phyloP scores from a whole-genome alignment of 495 filamentous ascomycete genomes.

The Thozetella sp. region DNA sequence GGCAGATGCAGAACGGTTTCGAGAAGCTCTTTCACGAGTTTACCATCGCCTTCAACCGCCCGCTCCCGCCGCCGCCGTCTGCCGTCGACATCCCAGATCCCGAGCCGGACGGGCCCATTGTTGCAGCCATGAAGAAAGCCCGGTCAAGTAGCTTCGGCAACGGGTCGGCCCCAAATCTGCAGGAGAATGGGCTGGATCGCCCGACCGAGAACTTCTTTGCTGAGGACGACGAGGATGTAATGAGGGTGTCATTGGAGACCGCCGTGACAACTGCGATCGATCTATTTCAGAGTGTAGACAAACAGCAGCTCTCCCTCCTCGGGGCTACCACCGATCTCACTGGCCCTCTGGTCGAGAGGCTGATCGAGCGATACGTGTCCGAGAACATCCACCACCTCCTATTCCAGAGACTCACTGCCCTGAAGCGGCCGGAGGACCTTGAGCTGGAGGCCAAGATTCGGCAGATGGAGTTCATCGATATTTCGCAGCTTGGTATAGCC shows the following conservation, averaged over 20 bases:
- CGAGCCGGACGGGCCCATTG: conserved; percentile 48
- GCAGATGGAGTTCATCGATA: conserved; percentile 91
- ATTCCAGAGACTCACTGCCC: conserved; percentile 77
- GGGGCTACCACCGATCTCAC: conserved; percentile 94
- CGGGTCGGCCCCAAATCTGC: conserved; percentile 20
- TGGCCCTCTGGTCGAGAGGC: conserved; percentile 84
- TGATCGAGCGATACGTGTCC: conserved; percentile 93
- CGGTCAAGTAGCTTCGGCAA: conserved; percentile 44
- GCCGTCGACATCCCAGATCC: conserved; percentile 53
- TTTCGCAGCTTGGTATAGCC: conserved; percentile 88
- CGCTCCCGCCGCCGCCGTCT: conserved; percentile 76
- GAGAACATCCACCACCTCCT: conserved; percentile 91
- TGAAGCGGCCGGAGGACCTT: conserved; percentile 79
- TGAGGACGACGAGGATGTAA: conserved; percentile 85
- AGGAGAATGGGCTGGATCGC: conserved; percentile 16
- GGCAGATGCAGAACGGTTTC: conserved; percentile 92
- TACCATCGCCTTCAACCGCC: conserved; percentile 79
- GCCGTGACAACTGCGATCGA: conserved; percentile 94
- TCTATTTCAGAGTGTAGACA: conserved; percentile 92
- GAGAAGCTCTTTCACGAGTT: conserved; percentile 92
- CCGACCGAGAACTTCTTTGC: conserved; percentile 47
- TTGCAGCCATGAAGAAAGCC: conserved; percentile 49
- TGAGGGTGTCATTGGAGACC: conserved; percentile 84
- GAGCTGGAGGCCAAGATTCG: conserved; percentile 89
- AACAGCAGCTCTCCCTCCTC: conserved; percentile 88